Evolutionary conservation across 805 yeast species (phyloP), one percentile per base, ranked within the genome.

Genomic region (Candida succiphila): DNA sequence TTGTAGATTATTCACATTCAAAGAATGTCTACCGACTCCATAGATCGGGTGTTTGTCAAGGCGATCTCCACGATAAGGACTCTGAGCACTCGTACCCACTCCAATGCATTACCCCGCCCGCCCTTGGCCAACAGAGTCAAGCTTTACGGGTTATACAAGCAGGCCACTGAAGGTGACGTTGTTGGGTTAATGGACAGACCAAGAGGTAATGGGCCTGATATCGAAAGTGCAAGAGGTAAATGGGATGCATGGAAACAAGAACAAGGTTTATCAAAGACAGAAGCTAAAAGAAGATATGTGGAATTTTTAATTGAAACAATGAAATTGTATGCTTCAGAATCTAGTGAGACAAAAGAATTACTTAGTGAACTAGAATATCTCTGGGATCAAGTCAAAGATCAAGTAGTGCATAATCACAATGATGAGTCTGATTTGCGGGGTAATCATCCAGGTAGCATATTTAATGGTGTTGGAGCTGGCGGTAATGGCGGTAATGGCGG

Each of bases 161-260:
- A 85, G 51, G 88, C 94, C 2, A 85, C 94, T 5, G 89, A 83
- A 54, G 95, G 95, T 7, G 75, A 85, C 51, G 86, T 82, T 7
- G 70, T 68, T 31, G 78, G 78, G 2, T 63, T 79, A 27, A 69
- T 81, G 74, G 67, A 69, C 2, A 59, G 86, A 30, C 89, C 89
- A 1, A 54, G 56, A 1, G 88, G 87, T 4, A 54, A 52, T 27
- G 54, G 70, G 1, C 61, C 71, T 7, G 85, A 77, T 42, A 84
- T 75, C 45, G 78, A 69, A 41, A 78, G 77, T 4, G 80, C 79
- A 8, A 71, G 72, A 48, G 68, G 75, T 44, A 84, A 85, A 51
- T 82, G 87, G 80, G 88, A 81, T 45, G 86, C 94, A 0, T 85
- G 95, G 95, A 75, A 78, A 42, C 53, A 68, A 17, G 83, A 81